phyloP scores from a whole-genome alignment of 768 basidiomycete species.

The Rubroboletus pulcherrimus region DNA sequence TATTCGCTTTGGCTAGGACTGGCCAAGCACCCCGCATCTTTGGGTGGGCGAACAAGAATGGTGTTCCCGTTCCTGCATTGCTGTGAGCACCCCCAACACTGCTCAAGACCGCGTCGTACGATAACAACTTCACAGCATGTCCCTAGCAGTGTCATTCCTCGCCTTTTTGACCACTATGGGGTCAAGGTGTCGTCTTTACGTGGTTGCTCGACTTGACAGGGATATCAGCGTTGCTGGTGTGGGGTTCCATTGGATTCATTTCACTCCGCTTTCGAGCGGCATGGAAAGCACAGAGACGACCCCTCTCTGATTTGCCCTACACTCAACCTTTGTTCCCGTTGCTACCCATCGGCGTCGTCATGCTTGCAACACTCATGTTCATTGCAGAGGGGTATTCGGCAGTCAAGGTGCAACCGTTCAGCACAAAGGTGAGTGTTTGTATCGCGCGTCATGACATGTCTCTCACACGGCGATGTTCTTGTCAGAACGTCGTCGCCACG shows the following conservation, averaged over 20 bases:
- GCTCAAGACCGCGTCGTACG: not conserved
- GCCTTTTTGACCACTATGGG: constrained; percentile 59
- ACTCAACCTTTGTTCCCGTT: constrained; percentile 51
- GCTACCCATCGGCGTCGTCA: constrained; percentile 48
- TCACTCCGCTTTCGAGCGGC: constrained; percentile 62
- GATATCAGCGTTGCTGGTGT: constrained; percentile 63
- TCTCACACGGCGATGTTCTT: not conserved
- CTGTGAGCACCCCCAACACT: constrained; percentile 37
- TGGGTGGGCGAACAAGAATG: constrained; percentile 58
- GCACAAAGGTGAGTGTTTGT: constrained; percentile 33
- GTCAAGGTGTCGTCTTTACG: constrained; percentile 49
- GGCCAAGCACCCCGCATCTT: constrained; percentile 66
- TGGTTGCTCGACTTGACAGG: constrained; percentile 65
- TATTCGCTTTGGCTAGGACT: constrained; percentile 55
- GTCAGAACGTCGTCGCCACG: constrained; percentile 51
- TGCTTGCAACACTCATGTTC: constrained; percentile 51
- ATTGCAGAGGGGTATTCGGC: constrained; percentile 52
- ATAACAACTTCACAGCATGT: constrained; percentile 33
- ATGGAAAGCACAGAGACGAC: constrained; percentile 50
- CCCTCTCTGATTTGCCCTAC: constrained; percentile 55
- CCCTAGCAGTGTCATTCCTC: constrained; percentile 45
- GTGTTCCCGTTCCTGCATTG: constrained; percentile 57
- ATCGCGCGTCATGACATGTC: not conserved
- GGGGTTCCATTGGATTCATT: constrained; percentile 55
- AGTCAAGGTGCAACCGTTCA: constrained; percentile 42